Base-by-base conservation (phyloP, 2,329 filamentous ascomycete species). In the Xylariomycetidae sp. region DNA sequence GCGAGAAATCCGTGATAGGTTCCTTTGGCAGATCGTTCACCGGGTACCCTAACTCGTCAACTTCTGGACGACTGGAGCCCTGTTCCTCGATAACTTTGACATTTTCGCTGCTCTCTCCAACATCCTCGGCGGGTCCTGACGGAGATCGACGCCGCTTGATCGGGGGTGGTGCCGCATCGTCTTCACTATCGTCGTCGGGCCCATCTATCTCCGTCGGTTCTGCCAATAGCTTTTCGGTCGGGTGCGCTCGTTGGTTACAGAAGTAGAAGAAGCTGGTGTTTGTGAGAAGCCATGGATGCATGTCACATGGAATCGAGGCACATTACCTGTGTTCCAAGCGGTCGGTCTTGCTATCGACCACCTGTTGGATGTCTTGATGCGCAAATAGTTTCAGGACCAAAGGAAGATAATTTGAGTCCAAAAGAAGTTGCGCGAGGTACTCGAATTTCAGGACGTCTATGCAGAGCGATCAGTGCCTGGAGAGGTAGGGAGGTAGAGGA, bases 371-470 rank as follows among this genome's bases (percentile, higher is more conserved):
- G 44, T 98, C 93, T 58, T 95, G 89, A 53, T 95, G 82, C 31
- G 90, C 88, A 57, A 95, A 89, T 30, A 95, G 76, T 63, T 96
- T 96, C 19, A 98, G 66, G 16, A 95, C 83, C 19, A 98, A 68
- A 1, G 90, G 90, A 6, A 98, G 72, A 57, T 95, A 98, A 57
- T 95, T 96, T 4, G 87, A 92, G 59, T 98, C 92, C 18, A 98
- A 72, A 9, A 98, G 67, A 3, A 98, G 73, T 54, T 98, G 92
- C 1, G 88, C 90, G 52, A 98, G 67, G 52, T 95, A 96, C 61
- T 98, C 92, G 47, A 92, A 95, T 56, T 95, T 95, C 44, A 98
- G 67, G 18, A 96, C 76, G 56, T 98, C 87, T 93, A 42, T 26
- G 31, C 35, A 13, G 15, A 57, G 44, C 26, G 16, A 17, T 33